phyloP scores from a whole-genome alignment of 257 asterid genomes.

The Voacanga thouarsii region DNA sequence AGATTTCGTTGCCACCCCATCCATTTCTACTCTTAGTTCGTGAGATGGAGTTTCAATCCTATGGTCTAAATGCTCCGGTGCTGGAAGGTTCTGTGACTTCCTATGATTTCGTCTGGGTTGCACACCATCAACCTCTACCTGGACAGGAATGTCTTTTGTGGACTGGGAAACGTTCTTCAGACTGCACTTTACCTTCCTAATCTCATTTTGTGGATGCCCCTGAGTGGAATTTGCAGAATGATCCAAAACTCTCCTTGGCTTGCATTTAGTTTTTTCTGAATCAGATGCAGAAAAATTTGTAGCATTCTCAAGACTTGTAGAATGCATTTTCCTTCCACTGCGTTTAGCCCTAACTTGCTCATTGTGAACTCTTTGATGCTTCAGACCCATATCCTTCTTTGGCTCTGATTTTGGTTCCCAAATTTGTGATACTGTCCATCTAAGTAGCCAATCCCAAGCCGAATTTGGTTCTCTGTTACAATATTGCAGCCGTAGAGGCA shows the following conservation, averaged over 20 bases:
- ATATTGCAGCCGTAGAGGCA: slow-evolving; percentile 47
- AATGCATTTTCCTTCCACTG: slow-evolving; percentile 20
- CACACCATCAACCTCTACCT: slow-evolving; percentile 27
- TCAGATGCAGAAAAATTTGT: slow-evolving; percentile 20
- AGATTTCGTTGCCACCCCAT: slow-evolving; percentile 8
- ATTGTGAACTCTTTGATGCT: slow-evolving; percentile 22
- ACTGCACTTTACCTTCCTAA: slow-evolving; percentile 30
- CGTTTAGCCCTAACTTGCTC: slow-evolving; percentile 26
- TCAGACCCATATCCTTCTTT: slow-evolving; percentile 18
- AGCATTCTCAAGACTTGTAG: slow-evolving; percentile 23
- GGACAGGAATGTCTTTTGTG: slow-evolving; percentile 10
- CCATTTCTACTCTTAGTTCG: slow-evolving; percentile 8
- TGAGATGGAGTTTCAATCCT: slow-evolving; percentile 11
- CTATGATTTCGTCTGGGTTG: slow-evolving; percentile 20
- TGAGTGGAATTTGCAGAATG: slow-evolving; percentile 17
- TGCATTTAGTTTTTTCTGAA: slow-evolving; percentile 36
- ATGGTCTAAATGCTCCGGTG: slow-evolving; percentile 21
- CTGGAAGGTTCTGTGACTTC: slow-evolving; percentile 19
- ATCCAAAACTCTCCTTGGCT: slow-evolving; percentile 26
- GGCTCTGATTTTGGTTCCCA: slow-evolving; percentile 33
- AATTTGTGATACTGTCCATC: slow-evolving; percentile 52
- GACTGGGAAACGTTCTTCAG: slow-evolving; percentile 33
- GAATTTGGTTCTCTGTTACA: slow-evolving; percentile 50
- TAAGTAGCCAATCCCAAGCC: slow-evolving; percentile 52
- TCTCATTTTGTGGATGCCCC: slow-evolving; percentile 35